Percentiles rank a stretch among this genome's conserved stretches.
phyloP scores from a whole-genome alignment of 768 basidiomycete species.

The Punctularia strigosozonata region DNA sequence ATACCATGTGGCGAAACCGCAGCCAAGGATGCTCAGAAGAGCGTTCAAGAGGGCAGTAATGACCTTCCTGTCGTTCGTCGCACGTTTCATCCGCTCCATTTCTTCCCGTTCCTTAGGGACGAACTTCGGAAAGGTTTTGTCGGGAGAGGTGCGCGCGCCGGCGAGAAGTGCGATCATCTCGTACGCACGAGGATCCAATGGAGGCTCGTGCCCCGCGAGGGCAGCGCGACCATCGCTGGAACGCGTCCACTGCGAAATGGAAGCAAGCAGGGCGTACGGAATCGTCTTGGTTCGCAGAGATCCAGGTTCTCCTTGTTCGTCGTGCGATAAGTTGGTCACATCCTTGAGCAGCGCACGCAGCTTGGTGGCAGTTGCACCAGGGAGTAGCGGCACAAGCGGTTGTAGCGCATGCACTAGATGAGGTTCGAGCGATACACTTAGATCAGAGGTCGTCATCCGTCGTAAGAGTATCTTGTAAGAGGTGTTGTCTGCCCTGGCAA shows the following conservation, averaged over 20 bases:
- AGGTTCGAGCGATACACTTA: conserved; percentile 55
- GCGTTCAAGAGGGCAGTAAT: conserved; percentile 64
- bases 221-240: conserved; percentile 30
- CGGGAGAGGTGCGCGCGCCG: conserved; percentile 68
- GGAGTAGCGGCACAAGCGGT: conserved; percentile 33
- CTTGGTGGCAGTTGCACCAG: conserved; percentile 28
- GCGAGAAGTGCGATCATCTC: conserved; percentile 68
- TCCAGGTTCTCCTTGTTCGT: neutral
- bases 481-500: too few species aligned
- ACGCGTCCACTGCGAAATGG: conserved; percentile 60
- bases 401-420: conserved; percentile 43
- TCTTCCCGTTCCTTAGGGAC: conserved; percentile 31
- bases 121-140: conserved; percentile 53
- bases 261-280: conserved; percentile 45
- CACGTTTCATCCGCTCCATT: conserved; percentile 29
- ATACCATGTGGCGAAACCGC: conserved; percentile 64
- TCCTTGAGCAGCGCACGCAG: conserved; percentile 28
- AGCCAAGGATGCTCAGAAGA: conserved; percentile 53
- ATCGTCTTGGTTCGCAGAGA: conserved; percentile 32
- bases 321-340: conserved; percentile 1
- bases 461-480: too few species aligned
- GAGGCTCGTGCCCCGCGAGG: conserved; percentile 26
- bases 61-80: conserved; percentile 45
- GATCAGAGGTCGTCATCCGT: too few species aligned
- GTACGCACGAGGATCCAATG: conserved; percentile 43